Percentiles rank a stretch among this genome's conserved stretches.
Conservation (phyloP, 306 rosid species). For the Vachellia pachyceras region DNA sequence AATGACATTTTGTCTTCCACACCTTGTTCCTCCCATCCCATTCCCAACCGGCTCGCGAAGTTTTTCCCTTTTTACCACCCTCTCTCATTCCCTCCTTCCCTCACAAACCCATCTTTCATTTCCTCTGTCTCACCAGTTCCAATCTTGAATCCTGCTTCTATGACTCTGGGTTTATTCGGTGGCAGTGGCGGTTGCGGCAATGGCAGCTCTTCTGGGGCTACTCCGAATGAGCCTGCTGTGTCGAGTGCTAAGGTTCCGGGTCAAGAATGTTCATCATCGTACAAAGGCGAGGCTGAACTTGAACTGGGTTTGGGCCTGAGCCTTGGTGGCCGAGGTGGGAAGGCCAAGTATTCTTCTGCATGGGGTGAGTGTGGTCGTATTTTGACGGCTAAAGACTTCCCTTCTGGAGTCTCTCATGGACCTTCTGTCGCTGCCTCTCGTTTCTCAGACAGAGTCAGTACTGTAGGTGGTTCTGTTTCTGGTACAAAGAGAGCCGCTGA, state of each 20-base stretch:
- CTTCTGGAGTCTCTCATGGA: conserved; percentile 53
- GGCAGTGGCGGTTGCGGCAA: conserved; percentile 37
- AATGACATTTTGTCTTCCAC: conserved; percentile 24
- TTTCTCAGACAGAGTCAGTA: conserved; percentile 46
- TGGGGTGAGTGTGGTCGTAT: conserved; percentile 68
- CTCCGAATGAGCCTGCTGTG: conserved; percentile 44
- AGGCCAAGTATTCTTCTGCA: conserved; percentile 39
- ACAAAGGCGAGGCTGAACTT: conserved; percentile 57
- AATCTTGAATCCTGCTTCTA: conserved; percentile 5
- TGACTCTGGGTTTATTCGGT: conserved; percentile 49
- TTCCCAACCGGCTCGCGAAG: background rate
- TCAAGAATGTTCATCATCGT: conserved; percentile 49
- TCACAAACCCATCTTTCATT: background rate
- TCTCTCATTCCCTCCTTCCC: conserved; percentile 5
- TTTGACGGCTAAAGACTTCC: conserved; percentile 71
- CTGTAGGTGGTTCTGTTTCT: conserved; percentile 41
- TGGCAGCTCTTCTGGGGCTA: conserved; percentile 45
- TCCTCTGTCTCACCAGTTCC: background rate
- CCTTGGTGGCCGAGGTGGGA: conserved; percentile 41
- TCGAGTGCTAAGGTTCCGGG: conserved; percentile 46
- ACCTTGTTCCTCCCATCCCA: background rate
- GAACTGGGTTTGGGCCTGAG: conserved; percentile 62
- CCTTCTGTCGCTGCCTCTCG: conserved; percentile 44
- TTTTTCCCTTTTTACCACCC: conserved; percentile 13
- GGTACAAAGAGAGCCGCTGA: conserved; percentile 77